Conservation (phyloP, 805 yeast genomes). For the Ogataea pilisensis region DNA sequence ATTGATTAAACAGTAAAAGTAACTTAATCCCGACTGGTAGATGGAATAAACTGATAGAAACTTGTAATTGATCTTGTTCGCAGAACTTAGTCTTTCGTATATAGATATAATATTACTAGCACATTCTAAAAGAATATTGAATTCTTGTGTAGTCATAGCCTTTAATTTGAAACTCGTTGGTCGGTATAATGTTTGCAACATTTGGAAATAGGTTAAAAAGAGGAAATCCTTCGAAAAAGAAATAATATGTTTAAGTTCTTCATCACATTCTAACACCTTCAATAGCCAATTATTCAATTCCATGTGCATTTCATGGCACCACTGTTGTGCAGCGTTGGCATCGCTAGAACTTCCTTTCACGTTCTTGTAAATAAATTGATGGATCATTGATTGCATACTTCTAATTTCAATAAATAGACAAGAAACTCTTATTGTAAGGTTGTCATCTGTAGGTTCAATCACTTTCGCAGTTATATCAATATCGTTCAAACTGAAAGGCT, state of each 20-base stretch:
- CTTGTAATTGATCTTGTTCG: conserved; percentile 17
- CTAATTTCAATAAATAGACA: conserved; percentile 14
- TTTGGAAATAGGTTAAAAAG: conserved; percentile 18
- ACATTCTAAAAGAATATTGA: conserved; percentile 10
- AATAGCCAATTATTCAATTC: conserved; percentile 14
- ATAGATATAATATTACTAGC: conserved; percentile 10
- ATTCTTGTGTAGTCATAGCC: conserved; percentile 5
- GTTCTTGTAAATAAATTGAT: conserved; percentile 11
- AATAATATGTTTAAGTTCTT: neutral
- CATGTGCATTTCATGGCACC: conserved; percentile 11
- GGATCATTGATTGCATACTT: conserved; percentile 17
- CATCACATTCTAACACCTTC: conserved; percentile 6
- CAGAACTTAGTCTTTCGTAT: conserved; percentile 9
- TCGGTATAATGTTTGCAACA: conserved; percentile 14
- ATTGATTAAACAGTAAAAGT: conserved; percentile 17
- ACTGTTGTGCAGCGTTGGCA: conserved; percentile 5
- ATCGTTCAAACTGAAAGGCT: conserved; percentile 46
- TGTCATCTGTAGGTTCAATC: neutral
- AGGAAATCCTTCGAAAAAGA: conserved; percentile 11
- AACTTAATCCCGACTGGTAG: conserved; percentile 18
- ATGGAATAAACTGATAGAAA: conserved; percentile 20
- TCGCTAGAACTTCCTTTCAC: neutral
- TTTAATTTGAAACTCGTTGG: conserved; percentile 9
- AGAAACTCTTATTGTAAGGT: conserved; percentile 8
- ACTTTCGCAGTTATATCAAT: conserved; percentile 13